Percentiles rank a stretch among this genome's conserved stretches.
Evolutionary conservation across 2,329 filamentous ascomycete genomes (phyloP).

Genomic region (Cladosporium phlei): DNA sequence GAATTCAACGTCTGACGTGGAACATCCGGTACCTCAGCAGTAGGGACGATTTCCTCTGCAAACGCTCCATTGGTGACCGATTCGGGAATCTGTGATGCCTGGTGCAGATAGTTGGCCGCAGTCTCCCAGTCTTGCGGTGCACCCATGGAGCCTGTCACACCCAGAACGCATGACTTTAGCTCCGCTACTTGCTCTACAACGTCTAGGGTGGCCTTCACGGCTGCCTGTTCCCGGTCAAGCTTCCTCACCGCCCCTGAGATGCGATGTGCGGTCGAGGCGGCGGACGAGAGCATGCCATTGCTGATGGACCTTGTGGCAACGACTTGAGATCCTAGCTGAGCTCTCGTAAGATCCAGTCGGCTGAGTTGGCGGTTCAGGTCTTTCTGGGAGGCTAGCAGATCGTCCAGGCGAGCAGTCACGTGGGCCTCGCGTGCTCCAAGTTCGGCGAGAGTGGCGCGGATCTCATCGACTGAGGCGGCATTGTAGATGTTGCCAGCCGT

Average conservation of each 20-base stretch:
- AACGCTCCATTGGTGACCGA: slow-evolving; percentile 79
- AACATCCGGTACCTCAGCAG: slow-evolving; percentile 88
- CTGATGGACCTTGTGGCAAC: slow-evolving; percentile 77
- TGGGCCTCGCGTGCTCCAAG: slow-evolving; percentile 71
- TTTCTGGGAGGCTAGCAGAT: slow-evolving; percentile 74
- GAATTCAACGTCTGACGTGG: slow-evolving; percentile 81
- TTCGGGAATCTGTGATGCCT: slow-evolving; percentile 74
- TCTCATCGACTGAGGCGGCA: slow-evolving; percentile 70
- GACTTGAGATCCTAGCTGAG: slow-evolving; percentile 80
- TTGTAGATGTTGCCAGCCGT: slow-evolving; percentile 34
- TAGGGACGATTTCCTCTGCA: slow-evolving; percentile 87
- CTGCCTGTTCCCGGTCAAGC: slow-evolving; percentile 84
- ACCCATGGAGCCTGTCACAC: slow-evolving; percentile 93
- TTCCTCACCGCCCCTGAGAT: slow-evolving; percentile 82
- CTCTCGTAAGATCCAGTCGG: slow-evolving; percentile 82
- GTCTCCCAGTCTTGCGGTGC: slow-evolving; percentile 98
- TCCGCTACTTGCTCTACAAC: slow-evolving; percentile 96
- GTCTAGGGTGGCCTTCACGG: slow-evolving; percentile 82
- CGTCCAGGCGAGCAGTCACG: slow-evolving; percentile 69
- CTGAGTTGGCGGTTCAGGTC: slow-evolving; percentile 82
- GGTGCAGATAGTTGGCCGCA: slow-evolving; percentile 80
- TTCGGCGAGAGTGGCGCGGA: slow-evolving; percentile 69
- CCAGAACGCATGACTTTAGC: slow-evolving; percentile 92
- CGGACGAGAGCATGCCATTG: slow-evolving; percentile 83
- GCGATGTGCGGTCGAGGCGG: slow-evolving; percentile 76